Evolutionary conservation across 352 stramenopile species (phyloP).

Genomic region (Phytophthora sp.): DNA sequence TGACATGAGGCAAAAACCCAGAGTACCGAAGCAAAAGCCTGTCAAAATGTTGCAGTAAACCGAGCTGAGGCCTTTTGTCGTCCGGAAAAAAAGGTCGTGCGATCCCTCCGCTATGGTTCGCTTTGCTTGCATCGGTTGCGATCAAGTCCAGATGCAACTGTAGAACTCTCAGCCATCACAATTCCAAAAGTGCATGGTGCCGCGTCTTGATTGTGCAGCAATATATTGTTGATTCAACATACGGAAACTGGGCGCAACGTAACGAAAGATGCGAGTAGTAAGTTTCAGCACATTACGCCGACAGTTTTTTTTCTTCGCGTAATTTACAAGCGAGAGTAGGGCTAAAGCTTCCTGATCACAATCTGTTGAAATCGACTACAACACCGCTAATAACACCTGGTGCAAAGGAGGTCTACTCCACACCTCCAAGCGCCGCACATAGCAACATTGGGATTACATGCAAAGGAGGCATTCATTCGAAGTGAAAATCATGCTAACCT

Average conservation of each 20-base stretch:
- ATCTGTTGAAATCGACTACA: too few relatives aligned
- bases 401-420: too few relatives aligned
- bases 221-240: too few relatives aligned
- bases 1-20: not conserved
- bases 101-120: conserved; percentile 29
- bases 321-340: too few relatives aligned
- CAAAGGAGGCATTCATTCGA: not conserved
- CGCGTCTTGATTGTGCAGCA: conserved; percentile 19
- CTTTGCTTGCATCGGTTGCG: conserved; percentile 21
- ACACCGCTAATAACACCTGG: too few relatives aligned
- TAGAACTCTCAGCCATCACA: conserved; percentile 24
- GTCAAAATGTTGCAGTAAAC: not conserved
- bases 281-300: too few relatives aligned
- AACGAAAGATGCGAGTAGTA: conserved; percentile 6
- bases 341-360: too few relatives aligned
- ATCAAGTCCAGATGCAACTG: conserved; percentile 17
- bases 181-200: not conserved
- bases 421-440: too few relatives aligned
- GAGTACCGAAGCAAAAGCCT: not conserved
- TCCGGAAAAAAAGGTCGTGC: conserved; percentile 20
- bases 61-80: conserved; percentile 17
- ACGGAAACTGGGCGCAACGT: not conserved
- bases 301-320: too few relatives aligned
- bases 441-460: not conserved
- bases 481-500: not conserved